Evolutionary conservation across 164 flowering plant species (phyloP).

Genomic region (Chloranthus sessilifolius): DNA sequence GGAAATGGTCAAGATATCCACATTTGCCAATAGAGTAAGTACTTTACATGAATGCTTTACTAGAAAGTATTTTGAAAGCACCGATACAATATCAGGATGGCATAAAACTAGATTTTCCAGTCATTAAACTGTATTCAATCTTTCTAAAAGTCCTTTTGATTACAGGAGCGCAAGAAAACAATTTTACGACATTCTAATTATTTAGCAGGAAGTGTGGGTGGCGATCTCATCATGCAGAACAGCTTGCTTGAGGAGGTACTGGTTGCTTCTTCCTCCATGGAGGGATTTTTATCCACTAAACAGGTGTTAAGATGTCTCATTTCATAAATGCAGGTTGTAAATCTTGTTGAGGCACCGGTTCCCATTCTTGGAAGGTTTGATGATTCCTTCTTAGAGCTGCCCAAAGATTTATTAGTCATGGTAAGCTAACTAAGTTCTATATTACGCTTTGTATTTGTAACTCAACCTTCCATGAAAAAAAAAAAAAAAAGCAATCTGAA

Average conservation of each 20-base stretch:
- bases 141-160: conserved; percentile 6
- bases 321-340: conserved; percentile 54
- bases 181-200: conserved; percentile 47
- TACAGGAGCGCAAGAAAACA: conserved; percentile 65
- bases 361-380: conserved; percentile 81
- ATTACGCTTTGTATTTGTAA: background rate
- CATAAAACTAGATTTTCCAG: too few species aligned
- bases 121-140: conserved; percentile 1
- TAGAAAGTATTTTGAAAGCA: too few species aligned
- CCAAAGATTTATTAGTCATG: conserved; percentile 77
- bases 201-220: conserved; percentile 64
- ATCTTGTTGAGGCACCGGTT: conserved; percentile 91
- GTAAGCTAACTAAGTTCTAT: conserved; percentile 29
- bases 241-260: conserved; percentile 75
- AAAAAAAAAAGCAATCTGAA: too few species aligned
- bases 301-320: background rate
- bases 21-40: too few species aligned
- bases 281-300: conserved; percentile 1
- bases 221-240: conserved; percentile 37
- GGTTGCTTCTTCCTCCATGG: background rate
- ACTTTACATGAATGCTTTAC: too few species aligned
- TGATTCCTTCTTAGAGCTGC: conserved; percentile 83
- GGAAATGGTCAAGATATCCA: too few species aligned
- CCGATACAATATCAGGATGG: too few species aligned
- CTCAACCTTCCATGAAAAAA: too few species aligned